Evolutionary conservation across 2,329 filamentous ascomycete species (phyloP), one percentile per base, ranked within the genome.

Genomic region (Elsinoe necatrix): DNA sequence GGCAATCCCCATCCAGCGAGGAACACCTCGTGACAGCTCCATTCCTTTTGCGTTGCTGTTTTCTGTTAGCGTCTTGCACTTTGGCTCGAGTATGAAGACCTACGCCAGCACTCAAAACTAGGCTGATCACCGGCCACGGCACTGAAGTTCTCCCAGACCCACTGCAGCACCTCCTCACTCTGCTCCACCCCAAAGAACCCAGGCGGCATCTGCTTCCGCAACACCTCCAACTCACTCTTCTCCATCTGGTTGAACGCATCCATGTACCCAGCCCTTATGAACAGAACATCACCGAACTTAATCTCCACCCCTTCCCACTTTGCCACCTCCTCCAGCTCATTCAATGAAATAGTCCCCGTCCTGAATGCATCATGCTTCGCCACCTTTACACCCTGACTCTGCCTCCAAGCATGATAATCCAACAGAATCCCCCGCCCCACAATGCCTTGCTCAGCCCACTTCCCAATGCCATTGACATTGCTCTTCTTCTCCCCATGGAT

Each of bases 251-350:
- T 64, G 55, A 72, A 72, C 1, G 71, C 65, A 27, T 65, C 65
- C 61, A 75, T 73, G 63, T 75, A 80, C 9, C 78, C 62, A 4
- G 67, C 73, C 5, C 78, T 74, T 23, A 80, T 69, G 60, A 80
- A 69, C 2, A 81, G 66, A 31, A 81, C 73, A 60, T 80, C 78
- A 8, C 78, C 78, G 56, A 79, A 76, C n/a, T 70, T 88, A 27
- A 79, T 67, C 60, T 75, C 69, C 0, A 75, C 77, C 7, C 74
- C 74, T 62, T 80, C 76, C 2, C 71, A 68, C 18, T 66, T 64
- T 0, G 76, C 72, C 42, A 76, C 74, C 3, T 69, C 68, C 54
- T 73, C 67, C 1, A 80, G 64, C 14, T 76, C 72, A 1, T 62
- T 60, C 2, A 75, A 61, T 6, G 64, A 60, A 39, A 75, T 74